Evolutionary conservation across 495 filamentous ascomycete genomes (phyloP).

Genomic region (Lentithecium fluviatile): DNA sequence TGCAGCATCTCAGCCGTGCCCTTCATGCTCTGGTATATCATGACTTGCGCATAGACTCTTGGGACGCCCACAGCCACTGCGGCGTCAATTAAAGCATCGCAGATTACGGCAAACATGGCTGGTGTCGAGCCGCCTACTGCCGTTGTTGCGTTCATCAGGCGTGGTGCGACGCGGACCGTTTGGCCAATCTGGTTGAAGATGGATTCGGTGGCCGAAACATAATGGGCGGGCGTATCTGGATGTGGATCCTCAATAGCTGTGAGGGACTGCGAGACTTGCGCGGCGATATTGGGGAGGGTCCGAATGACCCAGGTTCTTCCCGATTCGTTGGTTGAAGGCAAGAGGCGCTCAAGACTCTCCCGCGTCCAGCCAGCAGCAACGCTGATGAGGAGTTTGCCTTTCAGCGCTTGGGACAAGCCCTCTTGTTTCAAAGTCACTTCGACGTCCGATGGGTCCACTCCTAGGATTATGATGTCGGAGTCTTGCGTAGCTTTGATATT

Average conservation of each 20-base stretch:
- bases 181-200: not conserved
- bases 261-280: not conserved
- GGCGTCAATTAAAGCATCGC: not conserved
- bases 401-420: too few relatives aligned
- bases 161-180: not conserved
- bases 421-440: too few relatives aligned
- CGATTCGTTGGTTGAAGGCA: too few relatives aligned
- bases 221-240: not conserved
- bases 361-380: too few relatives aligned
- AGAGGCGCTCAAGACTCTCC: too few relatives aligned
- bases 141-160: not conserved
- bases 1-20: not conserved
- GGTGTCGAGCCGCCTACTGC: not conserved
- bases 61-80: not conserved
- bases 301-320: too few relatives aligned
- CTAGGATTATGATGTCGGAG: too few relatives aligned
- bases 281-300: too few relatives aligned
- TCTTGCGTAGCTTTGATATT: too few relatives aligned
- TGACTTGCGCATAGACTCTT: not conserved
- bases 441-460: too few relatives aligned
- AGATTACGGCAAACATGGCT: not conserved
- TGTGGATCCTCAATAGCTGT: not conserved
- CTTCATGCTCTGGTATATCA: not conserved
- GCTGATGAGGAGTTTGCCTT: too few relatives aligned
- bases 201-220: not conserved